Base-by-base conservation (phyloP, 2,329 filamentous ascomycete species). In the Diaporthe humulicola region DNA sequence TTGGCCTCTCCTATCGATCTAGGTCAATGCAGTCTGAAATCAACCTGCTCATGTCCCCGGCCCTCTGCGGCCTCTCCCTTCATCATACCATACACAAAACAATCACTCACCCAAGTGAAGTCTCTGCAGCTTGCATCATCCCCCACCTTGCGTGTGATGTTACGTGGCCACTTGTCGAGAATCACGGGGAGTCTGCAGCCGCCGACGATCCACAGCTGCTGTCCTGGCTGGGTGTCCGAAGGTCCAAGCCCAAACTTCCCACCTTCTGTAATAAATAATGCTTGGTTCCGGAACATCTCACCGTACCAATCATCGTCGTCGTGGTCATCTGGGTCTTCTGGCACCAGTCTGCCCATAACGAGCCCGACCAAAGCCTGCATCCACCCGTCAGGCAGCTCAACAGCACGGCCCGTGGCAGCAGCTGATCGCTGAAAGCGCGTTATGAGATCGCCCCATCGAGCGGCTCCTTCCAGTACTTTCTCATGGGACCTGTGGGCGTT, bases 281-380 rank as follows among this genome's bases (percentile, higher is more conserved):
- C 57, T 28, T 60, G 57, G 14, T 60, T 36, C 1, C 22, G 22
- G 36, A 60, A 15, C 33, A 60, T 60, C 2, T 60, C 36, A 33
- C 14, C 5, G n/a, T 33, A 10, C 57, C 57, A 60, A 22, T 60
- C 36, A 10, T 60, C 22, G 3, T 22, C 36, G 22, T 40, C 57
- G 6, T 36, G 22, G 14, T 40, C 19, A 6, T 60, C 19, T 40
- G 36, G 57, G 14, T 60, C 57, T 6, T 5, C 57, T 14, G 57
- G 57, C n/a, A 60, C 57, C 36, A 60, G 57, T 17, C 57, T 60
- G 2, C 36, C 57, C 6, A 9, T 60, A 3, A 60, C 40, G 57
- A 60, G 33, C n/a, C 57, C 57, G n/a, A 60, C 36, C 36, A 60
- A 60, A 12, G 57, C 57, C n/a, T 60, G 22, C 57, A 60, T 40